Evolutionary conservation across 768 basidiomycete species (phyloP).

Genomic region (Hortiboletus campestris): DNA sequence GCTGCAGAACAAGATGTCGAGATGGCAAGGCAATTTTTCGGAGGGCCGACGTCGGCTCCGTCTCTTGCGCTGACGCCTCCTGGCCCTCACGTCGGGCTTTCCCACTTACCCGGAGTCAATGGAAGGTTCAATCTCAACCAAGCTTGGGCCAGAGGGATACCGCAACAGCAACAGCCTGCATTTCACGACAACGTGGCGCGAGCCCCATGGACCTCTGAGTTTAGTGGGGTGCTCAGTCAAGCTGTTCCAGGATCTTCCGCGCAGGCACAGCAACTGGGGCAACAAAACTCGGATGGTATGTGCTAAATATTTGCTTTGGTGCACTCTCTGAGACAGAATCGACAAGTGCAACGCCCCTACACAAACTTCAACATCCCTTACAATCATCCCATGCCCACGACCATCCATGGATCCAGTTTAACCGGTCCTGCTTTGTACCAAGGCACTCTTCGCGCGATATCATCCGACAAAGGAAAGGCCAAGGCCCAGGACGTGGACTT

Average conservation of each 20-base stretch:
- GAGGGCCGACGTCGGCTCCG: conserved; percentile 38
- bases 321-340: conserved; percentile 4
- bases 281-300: conserved; percentile 28
- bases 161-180: conserved; percentile 39
- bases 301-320: background rate
- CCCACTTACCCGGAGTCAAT: conserved; percentile 19
- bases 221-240: conserved; percentile 35
- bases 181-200: conserved; percentile 35
- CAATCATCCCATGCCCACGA: conserved; percentile 33
- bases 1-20: conserved; percentile 66
- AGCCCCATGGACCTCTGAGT: conserved; percentile 59
- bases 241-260: conserved; percentile 23
- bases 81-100: conserved; percentile 32
- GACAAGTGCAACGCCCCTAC: conserved; percentile 37
- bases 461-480: conserved; percentile 64
- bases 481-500: conserved; percentile 78
- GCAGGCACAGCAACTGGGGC: conserved; percentile 37
- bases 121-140: conserved; percentile 42
- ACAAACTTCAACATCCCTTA: conserved; percentile 37
- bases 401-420: conserved; percentile 35
- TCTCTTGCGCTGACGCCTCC: conserved; percentile 36
- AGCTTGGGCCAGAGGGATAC: conserved; percentile 54
- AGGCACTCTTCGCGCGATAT: conserved; percentile 17
- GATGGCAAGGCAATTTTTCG: conserved; percentile 81
- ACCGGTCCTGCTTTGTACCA: conserved; percentile 36